A percentile compares a stretch with the other conserved stretches of the same genome.
Conservation (phyloP, 1,139 yeast species). For the Saccharomyces hybrid region DNA sequence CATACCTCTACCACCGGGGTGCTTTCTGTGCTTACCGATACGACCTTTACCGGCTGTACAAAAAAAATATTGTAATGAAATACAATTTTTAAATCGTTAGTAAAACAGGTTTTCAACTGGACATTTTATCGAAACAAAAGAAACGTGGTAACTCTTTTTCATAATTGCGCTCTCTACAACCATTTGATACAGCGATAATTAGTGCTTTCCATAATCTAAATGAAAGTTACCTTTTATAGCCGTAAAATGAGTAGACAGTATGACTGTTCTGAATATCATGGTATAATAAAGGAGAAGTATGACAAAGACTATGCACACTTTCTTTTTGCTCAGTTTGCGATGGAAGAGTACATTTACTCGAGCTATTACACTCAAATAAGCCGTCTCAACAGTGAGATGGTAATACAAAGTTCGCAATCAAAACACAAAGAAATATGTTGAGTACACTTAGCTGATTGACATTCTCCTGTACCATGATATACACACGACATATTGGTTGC, state of each 20-base stretch:
- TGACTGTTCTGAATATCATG: neutral
- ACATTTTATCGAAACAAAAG: neutral
- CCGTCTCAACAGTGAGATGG: neutral
- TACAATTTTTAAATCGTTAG: constrained; percentile 13
- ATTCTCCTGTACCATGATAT: neutral
- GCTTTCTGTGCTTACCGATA: constrained; percentile 99
- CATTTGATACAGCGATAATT: neutral
- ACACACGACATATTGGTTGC: neutral
- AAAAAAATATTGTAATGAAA: constrained; percentile 10
- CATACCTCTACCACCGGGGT: constrained; percentile 99
- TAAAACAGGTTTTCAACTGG: constrained; percentile 6
- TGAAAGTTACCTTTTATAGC: neutral
- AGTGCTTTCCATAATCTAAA: neutral
- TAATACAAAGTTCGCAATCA: neutral
- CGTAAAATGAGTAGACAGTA: neutral
- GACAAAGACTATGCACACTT: neutral
- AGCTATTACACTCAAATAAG: neutral
- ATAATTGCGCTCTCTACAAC: neutral
- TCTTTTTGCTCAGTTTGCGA: neutral
- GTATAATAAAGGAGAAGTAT: neutral
- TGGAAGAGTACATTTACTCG: constrained; percentile 1
- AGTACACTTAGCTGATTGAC: neutral
- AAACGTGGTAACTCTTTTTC: neutral
- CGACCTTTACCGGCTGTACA: constrained; percentile 98
- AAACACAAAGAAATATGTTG: neutral